These are phyloP conservation scores for Microdochium nivale DNA, from an alignment of 2,329 filamentous ascomycete species.

Conservation along the genomic window DNA sequence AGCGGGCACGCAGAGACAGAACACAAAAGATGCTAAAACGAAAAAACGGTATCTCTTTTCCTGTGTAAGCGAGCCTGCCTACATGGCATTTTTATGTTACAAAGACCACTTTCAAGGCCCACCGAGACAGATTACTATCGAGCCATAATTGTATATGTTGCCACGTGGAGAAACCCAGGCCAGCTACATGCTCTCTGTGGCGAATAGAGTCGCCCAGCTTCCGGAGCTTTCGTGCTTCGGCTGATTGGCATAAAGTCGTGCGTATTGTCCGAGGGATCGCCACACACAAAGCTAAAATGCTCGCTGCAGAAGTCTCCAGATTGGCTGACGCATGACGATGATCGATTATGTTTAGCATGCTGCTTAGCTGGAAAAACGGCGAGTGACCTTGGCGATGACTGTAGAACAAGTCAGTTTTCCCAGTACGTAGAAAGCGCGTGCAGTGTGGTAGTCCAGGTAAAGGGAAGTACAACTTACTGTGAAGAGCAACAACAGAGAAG, in stretches of 20 bases:
- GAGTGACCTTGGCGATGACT: slow-evolving; percentile 95
- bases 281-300: not conserved
- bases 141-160: not conserved
- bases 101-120: not conserved
- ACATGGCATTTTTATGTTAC: not conserved
- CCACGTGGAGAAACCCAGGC: not conserved
- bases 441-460: not conserved
- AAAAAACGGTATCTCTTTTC: not conserved
- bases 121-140: not conserved
- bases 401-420: slow-evolving; percentile 12
- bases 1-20: too few species aligned
- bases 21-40: not conserved
- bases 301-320: not conserved
- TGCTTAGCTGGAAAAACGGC: slow-evolving; percentile 65
- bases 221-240: not conserved
- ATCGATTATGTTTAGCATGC: not conserved
- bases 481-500: slow-evolving; percentile 94
- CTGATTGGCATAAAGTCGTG: not conserved
- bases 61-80: not conserved
- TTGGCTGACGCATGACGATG: not conserved
- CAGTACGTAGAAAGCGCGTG: not conserved
- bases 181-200: not conserved
- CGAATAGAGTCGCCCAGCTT: too few species aligned
- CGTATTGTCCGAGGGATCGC: not conserved
- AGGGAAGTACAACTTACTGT: slow-evolving; percentile 59